Evolutionary conservation across 2,329 filamentous ascomycete genomes (phyloP), one percentile per base, ranked within the genome.

Genomic region (Zymoseptoria passerinii): DNA sequence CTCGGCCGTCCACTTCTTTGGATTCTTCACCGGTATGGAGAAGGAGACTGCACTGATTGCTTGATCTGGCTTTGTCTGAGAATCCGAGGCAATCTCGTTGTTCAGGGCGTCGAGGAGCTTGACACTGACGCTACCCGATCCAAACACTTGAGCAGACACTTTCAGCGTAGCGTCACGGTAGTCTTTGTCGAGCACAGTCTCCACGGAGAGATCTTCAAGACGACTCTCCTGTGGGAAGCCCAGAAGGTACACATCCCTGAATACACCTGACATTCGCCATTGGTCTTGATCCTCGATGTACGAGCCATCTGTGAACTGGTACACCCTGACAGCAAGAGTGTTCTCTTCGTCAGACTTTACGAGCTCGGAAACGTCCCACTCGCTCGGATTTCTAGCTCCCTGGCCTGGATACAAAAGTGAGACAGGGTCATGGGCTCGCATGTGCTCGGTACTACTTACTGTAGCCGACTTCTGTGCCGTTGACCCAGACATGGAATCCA

Each of bases 401-500:
- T 89, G 85, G 28, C 49, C 49, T 50, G 49, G 3, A 16, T 6
- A 23, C 4, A 23, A 23, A 23, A 23, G 23, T 23, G 23, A 23
- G 23, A 23, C 23, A 4, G 23, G 23, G 23, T 23, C 23, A 23
- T 23, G 23, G 23, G 23, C 23, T 23, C 23, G 23, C 35, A 16
- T 18, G 13, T 10, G 18, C n/a, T 13, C 6, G 13, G 10, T 18
- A 5, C 48, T 13, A 50, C 49, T 18, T 16, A 2, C 82, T 82
- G 65, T 89, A 89, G 2, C 87, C 87, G 1, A 88, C 75, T 40
- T 83, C 73, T 16, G 74, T 68, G 0, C 84, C 83, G 62, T 89
- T 89, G 6, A 89, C 73, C 79, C 81, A 89, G 9, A 89, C 72
- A 69, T 89, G 85, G 65, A 86, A 89, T 0, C 86, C 83, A 65